phyloP scores from a whole-genome alignment of 257 asterid species.

The Salvia miltiorrhiza region DNA sequence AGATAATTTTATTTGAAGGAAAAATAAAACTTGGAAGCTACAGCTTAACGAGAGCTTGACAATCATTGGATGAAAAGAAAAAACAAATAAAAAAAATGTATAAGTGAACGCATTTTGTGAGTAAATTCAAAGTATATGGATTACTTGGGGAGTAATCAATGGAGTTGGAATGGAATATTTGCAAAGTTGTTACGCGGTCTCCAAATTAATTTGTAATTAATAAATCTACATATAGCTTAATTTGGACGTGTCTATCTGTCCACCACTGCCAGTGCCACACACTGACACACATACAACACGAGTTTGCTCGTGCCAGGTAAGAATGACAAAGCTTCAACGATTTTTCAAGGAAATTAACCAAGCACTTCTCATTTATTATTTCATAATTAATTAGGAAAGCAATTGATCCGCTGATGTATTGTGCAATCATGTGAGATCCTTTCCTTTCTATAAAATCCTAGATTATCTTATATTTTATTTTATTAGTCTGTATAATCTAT shows the following conservation, averaged over 20 bases:
- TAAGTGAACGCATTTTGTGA: background rate
- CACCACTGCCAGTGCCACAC: too few relatives aligned
- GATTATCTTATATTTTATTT: too few relatives aligned
- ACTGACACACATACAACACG: background rate
- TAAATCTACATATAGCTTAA: background rate
- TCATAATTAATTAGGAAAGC: background rate
- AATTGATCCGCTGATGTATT: background rate
- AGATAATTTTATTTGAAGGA: background rate
- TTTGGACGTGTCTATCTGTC: background rate
- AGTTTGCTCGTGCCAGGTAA: conserved; percentile 25
- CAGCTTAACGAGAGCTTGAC: background rate
- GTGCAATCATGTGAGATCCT: background rate
- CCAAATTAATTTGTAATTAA: background rate
- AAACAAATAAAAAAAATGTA: too few relatives aligned
- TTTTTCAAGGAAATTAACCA: background rate
- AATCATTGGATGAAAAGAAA: too few relatives aligned
- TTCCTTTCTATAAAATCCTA: too few relatives aligned
- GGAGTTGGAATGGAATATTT: conserved; percentile 18
- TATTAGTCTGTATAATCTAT: too few relatives aligned
- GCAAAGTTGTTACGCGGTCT: conserved; percentile 35
- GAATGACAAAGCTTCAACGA: conserved; percentile 20
- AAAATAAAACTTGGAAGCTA: background rate
- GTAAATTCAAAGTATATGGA: background rate
- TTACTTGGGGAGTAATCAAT: conserved; percentile 27
- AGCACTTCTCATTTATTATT: background rate